Conservation (phyloP, 108 stramenopile species). For the Asterionellopsis glacialis region DNA sequence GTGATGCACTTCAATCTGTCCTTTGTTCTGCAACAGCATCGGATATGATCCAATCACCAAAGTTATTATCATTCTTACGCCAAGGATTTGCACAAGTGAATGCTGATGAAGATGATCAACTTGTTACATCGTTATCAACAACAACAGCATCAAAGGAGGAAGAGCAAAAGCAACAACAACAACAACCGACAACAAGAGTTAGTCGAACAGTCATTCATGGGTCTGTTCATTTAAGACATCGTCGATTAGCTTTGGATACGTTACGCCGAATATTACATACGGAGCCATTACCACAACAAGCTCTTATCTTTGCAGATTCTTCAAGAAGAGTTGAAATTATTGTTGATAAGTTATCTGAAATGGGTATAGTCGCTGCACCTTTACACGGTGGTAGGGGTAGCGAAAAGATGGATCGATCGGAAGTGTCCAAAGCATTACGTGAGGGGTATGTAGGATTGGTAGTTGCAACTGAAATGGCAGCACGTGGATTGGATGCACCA, state of each 20-base stretch:
- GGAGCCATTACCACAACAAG: conserved; percentile 83
- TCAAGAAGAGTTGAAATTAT: conserved; percentile 72
- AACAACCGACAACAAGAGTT: conserved; percentile 29
- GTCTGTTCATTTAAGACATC: conserved; percentile 63
- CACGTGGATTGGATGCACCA: conserved; percentile 85
- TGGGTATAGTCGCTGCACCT: conserved; percentile 80
- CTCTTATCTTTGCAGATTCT: conserved; percentile 83
- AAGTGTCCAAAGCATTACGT: conserved; percentile 78
- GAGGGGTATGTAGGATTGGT: conserved; percentile 85
- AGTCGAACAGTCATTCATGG: conserved; percentile 85
- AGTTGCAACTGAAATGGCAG: conserved; percentile 86
- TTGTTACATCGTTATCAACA: conserved; percentile 58
- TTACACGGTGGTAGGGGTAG: conserved; percentile 67
- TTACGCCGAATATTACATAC: conserved; percentile 76
- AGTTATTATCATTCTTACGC: conserved; percentile 42
- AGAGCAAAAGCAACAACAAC: not conserved
- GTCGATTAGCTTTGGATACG: conserved; percentile 71
- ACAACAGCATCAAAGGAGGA: conserved; percentile 16
- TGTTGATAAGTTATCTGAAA: conserved; percentile 60
- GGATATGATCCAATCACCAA: conserved; percentile 55
- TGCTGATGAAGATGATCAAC: conserved; percentile 59
- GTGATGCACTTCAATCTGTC: conserved; percentile 45
- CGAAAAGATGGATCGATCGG: conserved; percentile 82
- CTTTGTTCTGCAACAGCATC: conserved; percentile 83
- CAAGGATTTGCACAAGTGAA: conserved; percentile 69